Conservation (phyloP, 2,329 filamentous ascomycete species). For the Onygena corvina region DNA sequence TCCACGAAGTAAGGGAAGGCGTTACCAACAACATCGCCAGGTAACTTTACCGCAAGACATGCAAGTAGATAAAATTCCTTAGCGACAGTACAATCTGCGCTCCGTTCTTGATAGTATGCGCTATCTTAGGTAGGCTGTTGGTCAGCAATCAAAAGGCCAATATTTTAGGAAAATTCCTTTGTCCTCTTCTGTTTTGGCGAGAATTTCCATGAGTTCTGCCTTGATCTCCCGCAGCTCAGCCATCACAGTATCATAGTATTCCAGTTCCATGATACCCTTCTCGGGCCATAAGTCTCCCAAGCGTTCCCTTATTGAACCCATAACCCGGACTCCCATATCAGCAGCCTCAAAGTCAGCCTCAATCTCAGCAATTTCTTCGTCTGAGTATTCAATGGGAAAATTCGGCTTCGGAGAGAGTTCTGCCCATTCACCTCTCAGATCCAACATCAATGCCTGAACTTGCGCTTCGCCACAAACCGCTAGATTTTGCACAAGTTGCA, state of each 20-base stretch:
- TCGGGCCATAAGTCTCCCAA: slow-evolving; percentile 12
- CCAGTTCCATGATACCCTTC: slow-evolving; percentile 9
- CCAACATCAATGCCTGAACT: slow-evolving; percentile 11
- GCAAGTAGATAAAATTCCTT: too few relatives aligned
- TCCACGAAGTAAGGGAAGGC: too few relatives aligned
- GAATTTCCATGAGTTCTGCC: slow-evolving; percentile 6
- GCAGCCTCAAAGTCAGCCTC: background rate
- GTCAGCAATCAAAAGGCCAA: slow-evolving; percentile 13
- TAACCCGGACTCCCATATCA: slow-evolving; percentile 7
- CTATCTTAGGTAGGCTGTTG: too few relatives aligned
- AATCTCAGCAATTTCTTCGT: background rate
- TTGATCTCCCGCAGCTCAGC: slow-evolving; percentile 6
- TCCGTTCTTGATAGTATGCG: too few relatives aligned
- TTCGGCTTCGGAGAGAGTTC: background rate
- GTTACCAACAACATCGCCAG: too few relatives aligned
- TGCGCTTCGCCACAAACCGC: slow-evolving; percentile 25
- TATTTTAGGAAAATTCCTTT: slow-evolving; percentile 4
- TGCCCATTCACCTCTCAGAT: background rate
- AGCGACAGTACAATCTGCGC: too few relatives aligned
- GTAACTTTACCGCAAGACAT: too few relatives aligned
- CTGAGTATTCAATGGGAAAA: background rate
- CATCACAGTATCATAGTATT: slow-evolving; percentile 11
- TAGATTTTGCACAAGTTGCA: slow-evolving; percentile 22
- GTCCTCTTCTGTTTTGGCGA: slow-evolving; percentile 8
- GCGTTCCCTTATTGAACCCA: background rate